These are phyloP conservation scores for Aspergillus novofumigatus DNA, from an alignment of 2,329 filamentous ascomycete species.

Conservation along the genomic window DNA sequence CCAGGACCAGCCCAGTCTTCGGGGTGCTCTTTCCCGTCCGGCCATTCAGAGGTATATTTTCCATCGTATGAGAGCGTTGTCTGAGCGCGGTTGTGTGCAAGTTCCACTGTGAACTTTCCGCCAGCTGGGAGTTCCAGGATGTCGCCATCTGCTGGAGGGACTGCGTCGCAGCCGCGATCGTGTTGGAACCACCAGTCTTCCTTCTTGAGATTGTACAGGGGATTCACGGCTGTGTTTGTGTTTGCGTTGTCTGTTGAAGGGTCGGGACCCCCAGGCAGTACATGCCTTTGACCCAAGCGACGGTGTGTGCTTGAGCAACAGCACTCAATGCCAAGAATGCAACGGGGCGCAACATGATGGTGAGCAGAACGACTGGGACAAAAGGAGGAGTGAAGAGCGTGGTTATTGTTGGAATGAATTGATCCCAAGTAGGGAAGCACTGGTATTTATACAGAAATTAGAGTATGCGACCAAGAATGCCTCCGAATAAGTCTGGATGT, in stretches of 20 bases:
- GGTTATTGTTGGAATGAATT: background rate
- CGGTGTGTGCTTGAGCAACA: constrained; percentile 32
- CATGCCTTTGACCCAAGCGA: constrained; percentile 39
- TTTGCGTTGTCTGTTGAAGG: constrained; percentile 36
- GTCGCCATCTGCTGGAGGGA: constrained; percentile 32
- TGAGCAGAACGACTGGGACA: background rate
- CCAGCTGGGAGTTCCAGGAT: constrained; percentile 48
- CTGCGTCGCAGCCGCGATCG: constrained; percentile 45
- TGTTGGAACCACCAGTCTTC: constrained; percentile 51
- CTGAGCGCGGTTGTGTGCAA: constrained; percentile 49
- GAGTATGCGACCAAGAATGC: too few species aligned
- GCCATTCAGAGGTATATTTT: constrained; percentile 40
- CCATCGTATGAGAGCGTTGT: constrained; percentile 47
- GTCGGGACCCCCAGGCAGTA: constrained; percentile 36
- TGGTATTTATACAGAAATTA: too few species aligned
- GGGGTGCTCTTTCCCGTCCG: constrained; percentile 45
- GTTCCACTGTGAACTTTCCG: constrained; percentile 46
- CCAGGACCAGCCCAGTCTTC: constrained; percentile 44
- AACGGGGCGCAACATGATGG: background rate
- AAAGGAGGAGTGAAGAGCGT: background rate
- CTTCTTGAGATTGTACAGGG: constrained; percentile 44
- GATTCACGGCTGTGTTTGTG: constrained; percentile 45
- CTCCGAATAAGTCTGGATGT: too few species aligned
- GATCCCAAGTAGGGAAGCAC: too few species aligned
- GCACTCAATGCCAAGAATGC: background rate